These are phyloP conservation scores for Juncus inflexus DNA, from an alignment of 176 grass and related monocot genomes.

Conservation along the genomic window DNA sequence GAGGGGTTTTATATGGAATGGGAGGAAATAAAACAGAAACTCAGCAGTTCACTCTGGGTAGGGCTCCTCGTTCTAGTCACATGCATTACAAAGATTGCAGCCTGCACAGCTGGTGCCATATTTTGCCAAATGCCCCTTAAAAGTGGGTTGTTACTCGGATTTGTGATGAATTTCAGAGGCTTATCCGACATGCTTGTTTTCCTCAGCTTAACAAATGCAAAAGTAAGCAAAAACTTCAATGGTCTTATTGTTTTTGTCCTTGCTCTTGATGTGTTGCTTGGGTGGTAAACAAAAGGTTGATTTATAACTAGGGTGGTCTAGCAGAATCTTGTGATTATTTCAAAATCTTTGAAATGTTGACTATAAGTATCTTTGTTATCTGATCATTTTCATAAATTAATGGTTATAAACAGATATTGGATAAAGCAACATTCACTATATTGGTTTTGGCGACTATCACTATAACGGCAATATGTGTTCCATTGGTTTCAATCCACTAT, in stretches of 20 bases:
- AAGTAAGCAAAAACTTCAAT: too few relatives aligned
- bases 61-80: background rate
- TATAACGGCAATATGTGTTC: constrained; percentile 5
- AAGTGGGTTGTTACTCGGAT: constrained; percentile 1
- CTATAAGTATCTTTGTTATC: too few relatives aligned
- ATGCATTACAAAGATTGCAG: constrained; percentile 2
- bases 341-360: too few relatives aligned
- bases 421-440: constrained; percentile 14
- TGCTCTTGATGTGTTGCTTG: too few relatives aligned
- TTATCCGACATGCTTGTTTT: background rate
- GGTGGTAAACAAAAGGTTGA: too few relatives aligned
- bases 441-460: background rate
- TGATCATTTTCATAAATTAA: too few relatives aligned
- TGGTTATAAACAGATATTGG: constrained; percentile 8
- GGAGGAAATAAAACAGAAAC: background rate
- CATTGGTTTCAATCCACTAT: constrained; percentile 23
- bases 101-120: background rate
- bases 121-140: background rate
- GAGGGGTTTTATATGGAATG: constrained; percentile 12
- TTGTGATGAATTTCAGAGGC: constrained; percentile 28
- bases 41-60: background rate
- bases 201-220: background rate
- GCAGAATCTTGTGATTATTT: too few relatives aligned
- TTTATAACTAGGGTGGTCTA: too few relatives aligned
- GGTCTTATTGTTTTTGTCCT: too few relatives aligned